phyloP scores from a whole-genome alignment of 129 eudicot genomes.

The Arctium minus region DNA sequence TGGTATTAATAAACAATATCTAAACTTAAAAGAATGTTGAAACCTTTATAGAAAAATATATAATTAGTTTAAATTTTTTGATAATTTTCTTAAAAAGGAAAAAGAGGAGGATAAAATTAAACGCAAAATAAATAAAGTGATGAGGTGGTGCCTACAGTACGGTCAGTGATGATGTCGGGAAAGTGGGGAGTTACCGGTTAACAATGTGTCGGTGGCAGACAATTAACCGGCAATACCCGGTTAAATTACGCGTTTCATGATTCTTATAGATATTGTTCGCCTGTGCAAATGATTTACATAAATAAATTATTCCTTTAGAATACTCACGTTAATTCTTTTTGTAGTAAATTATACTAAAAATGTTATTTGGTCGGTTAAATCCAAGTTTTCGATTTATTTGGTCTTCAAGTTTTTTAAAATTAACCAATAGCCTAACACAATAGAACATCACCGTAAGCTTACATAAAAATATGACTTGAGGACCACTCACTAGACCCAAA shows the following conservation, averaged over 20 bases:
- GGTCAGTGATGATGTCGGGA: constrained; percentile 34
- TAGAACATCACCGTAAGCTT: too few species aligned
- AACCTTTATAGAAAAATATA: neutral
- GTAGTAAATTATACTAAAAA: too few species aligned
- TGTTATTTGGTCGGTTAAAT: too few species aligned
- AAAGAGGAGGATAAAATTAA: neutral
- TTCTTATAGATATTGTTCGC: neutral
- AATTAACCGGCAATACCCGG: constrained; percentile 46
- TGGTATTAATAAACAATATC: too few species aligned
- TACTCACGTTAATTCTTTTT: neutral
- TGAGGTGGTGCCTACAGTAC: constrained; percentile 13
- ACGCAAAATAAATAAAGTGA: neutral
- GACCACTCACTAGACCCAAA: too few species aligned
- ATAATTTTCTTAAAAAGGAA: neutral
- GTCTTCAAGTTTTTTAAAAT: neutral
- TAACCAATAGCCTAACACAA: too few species aligned
- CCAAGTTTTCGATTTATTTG: too few species aligned
- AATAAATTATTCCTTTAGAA: neutral
- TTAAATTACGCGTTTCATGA: constrained; percentile 32
- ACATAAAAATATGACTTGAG: too few species aligned
- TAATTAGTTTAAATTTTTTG: neutral
- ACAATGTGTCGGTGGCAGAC: constrained; percentile 28
- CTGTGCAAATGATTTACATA: constrained; percentile 5
- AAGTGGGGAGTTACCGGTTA: constrained; percentile 16
- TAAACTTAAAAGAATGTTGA: too few species aligned